phyloP scores from a whole-genome alignment of 805 yeast genomes.

The Sugiyamaella americana region DNA sequence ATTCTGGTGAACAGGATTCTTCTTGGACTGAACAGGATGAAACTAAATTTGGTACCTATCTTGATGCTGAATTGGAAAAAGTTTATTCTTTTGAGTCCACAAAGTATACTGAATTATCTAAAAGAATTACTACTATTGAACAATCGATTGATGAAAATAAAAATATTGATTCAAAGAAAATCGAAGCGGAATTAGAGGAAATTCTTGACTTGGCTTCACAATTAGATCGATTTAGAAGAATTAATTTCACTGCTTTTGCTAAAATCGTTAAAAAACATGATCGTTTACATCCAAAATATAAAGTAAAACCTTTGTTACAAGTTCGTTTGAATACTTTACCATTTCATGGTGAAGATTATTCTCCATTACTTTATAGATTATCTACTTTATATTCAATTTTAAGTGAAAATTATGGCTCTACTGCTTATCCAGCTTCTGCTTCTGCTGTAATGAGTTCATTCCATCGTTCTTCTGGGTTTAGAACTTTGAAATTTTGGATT shows the following conservation, averaged over 20 bases:
- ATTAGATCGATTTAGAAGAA: conserved; percentile 80
- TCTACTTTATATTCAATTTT: conserved; percentile 76
- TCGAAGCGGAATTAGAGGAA: conserved; percentile 68
- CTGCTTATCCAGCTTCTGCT: conserved; percentile 33
- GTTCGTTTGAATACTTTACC: conserved; percentile 85
- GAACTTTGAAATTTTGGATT: conserved; percentile 85
- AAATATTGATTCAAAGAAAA: conserved; percentile 50
- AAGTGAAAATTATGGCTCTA: conserved; percentile 57
- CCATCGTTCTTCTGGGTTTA: conserved; percentile 34
- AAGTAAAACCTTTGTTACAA: conserved; percentile 84
- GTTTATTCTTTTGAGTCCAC: conserved; percentile 79
- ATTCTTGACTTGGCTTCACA: conserved; percentile 71
- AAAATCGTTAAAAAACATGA: conserved; percentile 96
- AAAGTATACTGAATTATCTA: conserved; percentile 63
- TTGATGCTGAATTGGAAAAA: conserved; percentile 86
- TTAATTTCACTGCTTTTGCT: conserved; percentile 90
- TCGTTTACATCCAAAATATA: conserved; percentile 75
- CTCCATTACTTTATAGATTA: conserved; percentile 74
- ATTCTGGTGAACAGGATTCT: conserved; percentile 32
- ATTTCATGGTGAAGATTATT: conserved; percentile 89
- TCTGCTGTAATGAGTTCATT: conserved; percentile 30
- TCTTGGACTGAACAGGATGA: conserved; percentile 79
- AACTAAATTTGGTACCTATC: conserved; percentile 65
- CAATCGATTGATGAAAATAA: conserved; percentile 40
- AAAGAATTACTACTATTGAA: conserved; percentile 60